Conservation (phyloP, 2,329 filamentous ascomycete species). For the Stagonosporopsis tanaceti region DNA sequence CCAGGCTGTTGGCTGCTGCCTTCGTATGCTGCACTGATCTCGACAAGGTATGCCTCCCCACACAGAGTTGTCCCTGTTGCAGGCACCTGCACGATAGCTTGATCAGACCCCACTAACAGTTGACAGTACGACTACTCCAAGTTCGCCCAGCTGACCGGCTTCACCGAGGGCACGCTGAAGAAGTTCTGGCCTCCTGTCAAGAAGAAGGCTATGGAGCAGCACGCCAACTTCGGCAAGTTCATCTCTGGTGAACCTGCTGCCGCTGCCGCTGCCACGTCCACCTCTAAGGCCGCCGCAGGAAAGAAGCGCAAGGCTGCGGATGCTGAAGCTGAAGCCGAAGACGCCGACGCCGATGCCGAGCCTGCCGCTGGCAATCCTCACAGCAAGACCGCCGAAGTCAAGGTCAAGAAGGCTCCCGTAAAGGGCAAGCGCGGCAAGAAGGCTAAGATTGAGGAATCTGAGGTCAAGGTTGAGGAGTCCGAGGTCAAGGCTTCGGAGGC, state of each 20-base stretch:
- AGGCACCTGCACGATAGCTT: neutral
- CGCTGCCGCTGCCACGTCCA: conserved; percentile 8
- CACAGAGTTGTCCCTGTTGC: neutral
- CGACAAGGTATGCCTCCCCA: conserved; percentile 36
- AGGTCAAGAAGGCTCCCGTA: conserved; percentile 22
- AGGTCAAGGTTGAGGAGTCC: neutral
- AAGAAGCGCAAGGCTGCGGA: conserved; percentile 38
- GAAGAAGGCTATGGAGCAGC: conserved; percentile 37
- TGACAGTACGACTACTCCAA: conserved; percentile 40
- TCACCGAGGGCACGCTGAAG: conserved; percentile 42
- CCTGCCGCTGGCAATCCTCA: conserved; percentile 1
- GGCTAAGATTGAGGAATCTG: conserved; percentile 19
- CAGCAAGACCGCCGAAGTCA: conserved; percentile 9
- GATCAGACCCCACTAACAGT: neutral
- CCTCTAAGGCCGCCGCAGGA: conserved; percentile 7
- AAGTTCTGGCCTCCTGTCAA: conserved; percentile 47
- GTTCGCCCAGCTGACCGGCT: conserved; percentile 39
- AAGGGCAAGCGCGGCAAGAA: conserved; percentile 31
- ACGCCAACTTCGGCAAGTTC: conserved; percentile 35
- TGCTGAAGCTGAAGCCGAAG: conserved; percentile 11
- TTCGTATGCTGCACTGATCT: conserved; percentile 35
- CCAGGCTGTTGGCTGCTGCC: conserved; percentile 42
- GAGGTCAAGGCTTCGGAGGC: conserved; percentile 14
- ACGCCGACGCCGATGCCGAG: conserved; percentile 10
- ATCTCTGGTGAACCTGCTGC: conserved; percentile 10